Percentiles rank a stretch among this genome's conserved stretches.
phyloP scores from a whole-genome alignment of 164 flowering plant genomes.

The Amborella trichopoda region DNA sequence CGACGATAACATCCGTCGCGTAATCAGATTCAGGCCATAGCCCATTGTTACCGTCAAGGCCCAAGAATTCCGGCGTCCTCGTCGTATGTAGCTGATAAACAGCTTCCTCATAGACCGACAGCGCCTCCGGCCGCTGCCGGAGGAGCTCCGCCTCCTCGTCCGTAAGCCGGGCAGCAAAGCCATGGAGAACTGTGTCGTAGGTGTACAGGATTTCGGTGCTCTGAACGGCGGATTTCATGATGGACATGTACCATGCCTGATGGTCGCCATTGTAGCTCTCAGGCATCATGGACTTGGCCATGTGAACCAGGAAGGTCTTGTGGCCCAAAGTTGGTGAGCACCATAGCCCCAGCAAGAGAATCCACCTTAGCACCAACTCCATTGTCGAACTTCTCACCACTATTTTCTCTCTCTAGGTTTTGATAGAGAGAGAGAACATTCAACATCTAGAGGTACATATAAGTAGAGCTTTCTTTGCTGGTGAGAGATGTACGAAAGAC shows the following conservation, averaged over 20 bases:
- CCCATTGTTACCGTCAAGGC: conserved; percentile 26
- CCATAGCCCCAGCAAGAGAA: too few relatives aligned
- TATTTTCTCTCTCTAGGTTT: too few relatives aligned
- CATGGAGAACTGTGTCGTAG: conserved; percentile 53
- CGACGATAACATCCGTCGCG: conserved; percentile 50
- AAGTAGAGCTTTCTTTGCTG: too few relatives aligned
- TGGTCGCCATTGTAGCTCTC: conserved; percentile 28
- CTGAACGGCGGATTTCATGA: conserved; percentile 45
- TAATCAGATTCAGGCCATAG: conserved; percentile 24
- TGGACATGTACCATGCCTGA: conserved; percentile 49
- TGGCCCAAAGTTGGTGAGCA: too few relatives aligned
- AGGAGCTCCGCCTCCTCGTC: conserved; percentile 38
- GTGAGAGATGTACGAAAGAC: too few relatives aligned
- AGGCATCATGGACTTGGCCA: conserved; percentile 60
- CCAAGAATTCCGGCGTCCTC: conserved; percentile 75
- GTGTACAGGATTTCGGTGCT: conserved; percentile 51
- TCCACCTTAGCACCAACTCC: too few relatives aligned
- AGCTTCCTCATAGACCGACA: conserved; percentile 48
- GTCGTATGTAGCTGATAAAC: conserved; percentile 85
- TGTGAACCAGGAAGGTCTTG: conserved; percentile 69
- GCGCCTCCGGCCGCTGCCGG: conserved; percentile 27
- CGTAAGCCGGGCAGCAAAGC: conserved; percentile 62
- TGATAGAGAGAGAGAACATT: too few relatives aligned
- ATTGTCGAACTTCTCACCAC: too few relatives aligned
- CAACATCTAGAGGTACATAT: too few relatives aligned